phyloP scores from a whole-genome alignment of 163 green algal genomes.

The Scenedesmus sp. region DNA sequence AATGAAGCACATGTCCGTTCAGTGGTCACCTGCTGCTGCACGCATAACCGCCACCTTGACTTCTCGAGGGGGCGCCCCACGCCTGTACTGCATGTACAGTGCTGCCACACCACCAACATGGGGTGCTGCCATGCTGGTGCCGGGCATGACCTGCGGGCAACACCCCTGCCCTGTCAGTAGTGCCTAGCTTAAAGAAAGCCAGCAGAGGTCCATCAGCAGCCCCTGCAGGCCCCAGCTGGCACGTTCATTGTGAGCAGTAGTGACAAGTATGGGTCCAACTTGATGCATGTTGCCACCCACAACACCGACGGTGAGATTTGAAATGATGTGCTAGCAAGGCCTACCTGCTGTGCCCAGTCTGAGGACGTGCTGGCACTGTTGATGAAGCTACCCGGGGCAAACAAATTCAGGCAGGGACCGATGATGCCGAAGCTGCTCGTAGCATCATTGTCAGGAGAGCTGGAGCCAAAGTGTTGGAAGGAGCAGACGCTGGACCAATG shows the following conservation, averaged over 20 bases:
- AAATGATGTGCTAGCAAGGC: not conserved
- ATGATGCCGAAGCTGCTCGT: conserved; percentile 72
- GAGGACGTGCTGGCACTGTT: conserved; percentile 49
- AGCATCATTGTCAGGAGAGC: conserved; percentile 53
- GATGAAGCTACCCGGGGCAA: conserved; percentile 73
- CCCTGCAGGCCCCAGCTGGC: too few relatives aligned
- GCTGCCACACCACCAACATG: conserved; percentile 72
- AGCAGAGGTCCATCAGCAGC: too few relatives aligned
- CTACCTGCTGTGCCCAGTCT: conserved; percentile 37
- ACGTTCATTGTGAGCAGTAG: too few relatives aligned
- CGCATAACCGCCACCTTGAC: conserved; percentile 36
- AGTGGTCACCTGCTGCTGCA: not conserved
- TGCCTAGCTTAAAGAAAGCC: too few relatives aligned
- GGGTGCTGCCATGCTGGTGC: conserved; percentile 40
- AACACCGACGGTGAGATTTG: not conserved
- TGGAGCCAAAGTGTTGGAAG: conserved; percentile 72
- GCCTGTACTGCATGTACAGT: conserved; percentile 71
- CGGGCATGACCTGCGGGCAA: conserved; percentile 1
- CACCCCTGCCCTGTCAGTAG: not conserved
- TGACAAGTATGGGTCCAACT: too few relatives aligned
- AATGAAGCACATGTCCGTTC: not conserved
- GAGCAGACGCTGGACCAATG: conserved; percentile 69
- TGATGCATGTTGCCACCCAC: too few relatives aligned
- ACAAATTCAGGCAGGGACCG: conserved; percentile 76
- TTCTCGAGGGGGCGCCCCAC: conserved; percentile 46